phyloP scores from a whole-genome alignment of 2,329 filamentous ascomycete species.

The Harringtonia lauricola region DNA sequence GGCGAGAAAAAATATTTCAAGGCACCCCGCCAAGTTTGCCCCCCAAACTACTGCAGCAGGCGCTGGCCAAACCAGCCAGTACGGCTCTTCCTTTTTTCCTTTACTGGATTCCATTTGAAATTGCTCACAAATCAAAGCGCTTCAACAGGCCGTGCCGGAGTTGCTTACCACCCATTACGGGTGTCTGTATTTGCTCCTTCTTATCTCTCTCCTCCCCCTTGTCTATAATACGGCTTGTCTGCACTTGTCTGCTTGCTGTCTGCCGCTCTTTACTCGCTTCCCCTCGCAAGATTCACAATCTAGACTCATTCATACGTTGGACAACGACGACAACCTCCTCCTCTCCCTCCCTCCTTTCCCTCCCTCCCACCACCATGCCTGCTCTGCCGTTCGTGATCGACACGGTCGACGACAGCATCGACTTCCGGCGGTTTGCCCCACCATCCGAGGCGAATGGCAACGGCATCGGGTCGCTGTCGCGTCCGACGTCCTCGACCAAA shows the following conservation, averaged over 20 bases:
- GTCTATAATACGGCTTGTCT: no score
- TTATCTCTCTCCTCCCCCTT: background rate
- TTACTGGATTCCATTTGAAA: conserved; percentile 2
- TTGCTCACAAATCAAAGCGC: conserved; percentile 12
- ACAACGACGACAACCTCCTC: no score
- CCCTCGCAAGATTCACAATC: background rate
- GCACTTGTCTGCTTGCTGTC: no score
- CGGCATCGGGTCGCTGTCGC: background rate
- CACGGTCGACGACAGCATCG: conserved; percentile 11
- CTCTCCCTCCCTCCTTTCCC: background rate
- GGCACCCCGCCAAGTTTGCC: conserved; percentile 3
- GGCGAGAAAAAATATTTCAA: background rate
- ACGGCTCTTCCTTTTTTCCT: conserved; percentile 1
- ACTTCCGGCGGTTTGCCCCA: conserved; percentile 1
- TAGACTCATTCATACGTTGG: no score
- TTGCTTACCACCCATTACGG: no score
- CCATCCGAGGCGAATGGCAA: background rate
- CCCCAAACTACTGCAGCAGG: background rate
- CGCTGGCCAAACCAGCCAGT: conserved; percentile 1
- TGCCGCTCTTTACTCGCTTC: background rate
- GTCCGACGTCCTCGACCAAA: background rate
- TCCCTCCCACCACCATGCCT: conserved; percentile 6
- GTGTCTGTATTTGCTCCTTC: background rate
- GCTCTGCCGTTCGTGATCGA: conserved; percentile 10
- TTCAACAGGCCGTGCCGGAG: conserved; percentile 6